Base-by-base conservation (phyloP, 495 filamentous ascomycete genomes). In the Astrothelium subdiscretum region DNA sequence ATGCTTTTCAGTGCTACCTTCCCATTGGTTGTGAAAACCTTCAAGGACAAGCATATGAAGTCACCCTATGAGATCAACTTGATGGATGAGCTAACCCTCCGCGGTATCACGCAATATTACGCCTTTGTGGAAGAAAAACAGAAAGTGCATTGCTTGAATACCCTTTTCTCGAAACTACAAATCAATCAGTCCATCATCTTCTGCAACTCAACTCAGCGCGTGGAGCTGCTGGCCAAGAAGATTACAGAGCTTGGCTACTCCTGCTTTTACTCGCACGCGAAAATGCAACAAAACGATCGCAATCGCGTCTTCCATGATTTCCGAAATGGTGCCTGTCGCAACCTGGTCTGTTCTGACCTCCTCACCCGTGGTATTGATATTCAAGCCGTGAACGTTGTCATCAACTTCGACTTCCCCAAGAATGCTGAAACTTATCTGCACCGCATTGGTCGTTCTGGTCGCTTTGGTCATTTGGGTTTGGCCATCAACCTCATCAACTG, bases 161-260 rank as follows among this genome's bases (percentile, higher is more conserved):
- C 94, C 1, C 85, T 99, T 43, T 99, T 99, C 80, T 95, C 89
- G 59, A 96, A 96, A 76, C 85, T 99, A 13, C 94, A 97, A 75
- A 99, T 99, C 76, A 99, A 99, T 74, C 94, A 99, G 79, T 97
- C 95, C 58, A 99, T 99, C 77, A 99, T 99, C 70, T 99, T 99
- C 78, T 99, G 94, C 80, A 99, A 99, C 73, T 97, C 95, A 43
- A 97, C 94, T 43, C 97, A 96, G 71, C 91, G 94, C 51, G 94
- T 99, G 20, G 94, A 99, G 73, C 79, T 99, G 20, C 81, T 99
- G 22, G 94, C 94, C 35, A 99, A 99, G 79, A 99, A 97, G 74
- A 99, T 99, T 71, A 97, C 95, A 15, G 94, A 99, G 72, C 82
- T 99, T 62, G 94, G 94, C 43, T 99, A 97, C 76, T 97, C 95